Evolutionary conservation across 202 grass and related monocot genomes (phyloP).

Genomic region (Carex sylvatica): DNA sequence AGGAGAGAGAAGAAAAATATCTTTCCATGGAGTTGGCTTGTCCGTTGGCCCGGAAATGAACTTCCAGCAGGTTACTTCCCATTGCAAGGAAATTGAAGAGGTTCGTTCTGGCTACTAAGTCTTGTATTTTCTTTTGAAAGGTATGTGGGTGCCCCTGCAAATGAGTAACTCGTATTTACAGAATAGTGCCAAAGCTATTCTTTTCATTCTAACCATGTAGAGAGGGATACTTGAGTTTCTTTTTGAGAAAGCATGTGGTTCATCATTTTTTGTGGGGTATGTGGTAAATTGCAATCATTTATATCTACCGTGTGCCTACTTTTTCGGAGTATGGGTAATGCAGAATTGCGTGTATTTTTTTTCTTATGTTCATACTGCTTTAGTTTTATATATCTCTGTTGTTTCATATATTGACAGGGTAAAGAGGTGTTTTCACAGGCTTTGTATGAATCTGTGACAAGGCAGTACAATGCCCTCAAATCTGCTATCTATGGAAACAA

Average conservation of each 20-base stretch:
- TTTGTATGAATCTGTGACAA: conserved; percentile 61
- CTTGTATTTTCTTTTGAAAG: conserved; percentile 16
- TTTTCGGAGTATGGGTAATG: not conserved
- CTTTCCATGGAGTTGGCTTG: conserved; percentile 86
- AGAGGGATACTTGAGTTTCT: not conserved
- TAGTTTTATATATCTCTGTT: conserved; percentile 11
- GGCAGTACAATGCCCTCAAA: conserved; percentile 73
- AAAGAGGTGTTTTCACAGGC: conserved; percentile 53
- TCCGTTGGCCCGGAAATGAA: conserved; percentile 73
- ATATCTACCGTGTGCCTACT: not conserved
- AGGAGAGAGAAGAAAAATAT: conserved; percentile 84
- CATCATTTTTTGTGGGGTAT: conserved; percentile 6
- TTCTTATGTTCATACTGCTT: conserved; percentile 15
- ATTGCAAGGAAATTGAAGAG: conserved; percentile 57
- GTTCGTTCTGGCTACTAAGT: conserved; percentile 30
- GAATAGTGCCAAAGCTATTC: conserved; percentile 8
- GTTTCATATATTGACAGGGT: conserved; percentile 54
- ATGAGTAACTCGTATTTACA: not conserved
- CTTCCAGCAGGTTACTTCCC: conserved; percentile 47
- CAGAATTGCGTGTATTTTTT: not conserved
- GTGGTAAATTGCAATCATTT: not conserved
- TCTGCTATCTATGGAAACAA: conserved; percentile 57
- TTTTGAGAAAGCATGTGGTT: conserved; percentile 3
- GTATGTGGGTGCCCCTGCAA: conserved; percentile 8
- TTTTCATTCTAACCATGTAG: not conserved